Percentiles rank a stretch among this genome's conserved stretches.
Conservation (phyloP, 2,329 filamentous ascomycete genomes). For the Diaporthe destruens region DNA sequence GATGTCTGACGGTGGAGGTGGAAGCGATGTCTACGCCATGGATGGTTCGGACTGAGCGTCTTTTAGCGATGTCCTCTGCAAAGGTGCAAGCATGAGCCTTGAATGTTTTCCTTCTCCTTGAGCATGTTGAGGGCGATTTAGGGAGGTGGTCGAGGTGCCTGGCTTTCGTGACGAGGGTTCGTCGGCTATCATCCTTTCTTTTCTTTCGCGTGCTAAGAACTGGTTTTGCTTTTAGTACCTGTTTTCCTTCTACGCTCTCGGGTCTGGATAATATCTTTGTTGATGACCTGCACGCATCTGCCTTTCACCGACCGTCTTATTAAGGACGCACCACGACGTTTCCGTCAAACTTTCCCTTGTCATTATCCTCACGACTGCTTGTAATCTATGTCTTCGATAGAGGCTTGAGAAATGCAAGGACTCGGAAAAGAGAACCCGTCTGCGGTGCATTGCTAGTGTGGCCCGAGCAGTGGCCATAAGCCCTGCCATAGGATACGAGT, state of each 20-base stretch:
- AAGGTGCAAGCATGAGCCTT: background rate
- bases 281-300: constrained; percentile 16
- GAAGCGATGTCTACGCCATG: constrained; percentile 56
- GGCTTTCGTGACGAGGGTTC: background rate
- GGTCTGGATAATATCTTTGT: constrained; percentile 28
- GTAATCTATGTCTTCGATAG: constrained; percentile 15
- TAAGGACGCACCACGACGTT: constrained; percentile 15
- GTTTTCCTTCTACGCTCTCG: background rate
- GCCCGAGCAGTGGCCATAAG: too few species aligned
- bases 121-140: constrained; percentile 28
- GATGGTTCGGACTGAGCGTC: constrained; percentile 48
- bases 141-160: background rate
- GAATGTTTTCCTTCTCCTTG: background rate
- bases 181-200: background rate
- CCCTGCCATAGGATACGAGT: background rate
- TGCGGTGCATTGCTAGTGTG: background rate
- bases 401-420: constrained; percentile 4
- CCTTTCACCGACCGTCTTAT: background rate
- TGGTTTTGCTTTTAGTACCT: constrained; percentile 11
- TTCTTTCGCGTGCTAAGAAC: background rate
- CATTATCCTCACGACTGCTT: constrained; percentile 13
- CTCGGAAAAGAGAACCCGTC: background rate
- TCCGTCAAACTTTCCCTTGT: constrained; percentile 1
- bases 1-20: constrained; percentile 45
- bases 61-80: background rate